These are phyloP conservation scores for Mallotus nudiflorus DNA, from an alignment of 345 rosid genomes.

Conservation along the genomic window DNA sequence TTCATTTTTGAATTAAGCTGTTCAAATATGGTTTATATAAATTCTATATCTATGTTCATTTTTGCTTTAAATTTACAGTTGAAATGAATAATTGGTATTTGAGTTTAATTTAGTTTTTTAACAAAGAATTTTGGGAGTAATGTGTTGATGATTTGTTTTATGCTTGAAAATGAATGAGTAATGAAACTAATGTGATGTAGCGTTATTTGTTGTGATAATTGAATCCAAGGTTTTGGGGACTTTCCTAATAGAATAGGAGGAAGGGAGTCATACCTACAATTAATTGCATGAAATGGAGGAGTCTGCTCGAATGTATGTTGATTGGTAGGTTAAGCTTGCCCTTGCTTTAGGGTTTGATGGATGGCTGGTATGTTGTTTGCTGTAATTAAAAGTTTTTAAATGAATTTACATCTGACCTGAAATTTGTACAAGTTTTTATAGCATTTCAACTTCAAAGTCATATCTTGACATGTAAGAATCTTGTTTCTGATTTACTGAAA, in stretches of 20 bases:
- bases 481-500: not conserved
- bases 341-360: constrained; percentile 76
- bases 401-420: not conserved
- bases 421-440: not conserved
- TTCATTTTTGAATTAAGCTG: not conserved
- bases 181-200: not conserved
- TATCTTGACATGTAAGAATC: not conserved
- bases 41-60: not conserved
- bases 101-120: not conserved
- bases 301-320: constrained; percentile 70
- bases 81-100: not conserved
- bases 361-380: constrained; percentile 63
- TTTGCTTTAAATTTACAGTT: not conserved
- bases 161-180: not conserved
- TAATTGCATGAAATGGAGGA: constrained; percentile 64
- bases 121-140: not conserved
- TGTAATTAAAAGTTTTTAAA: not conserved
- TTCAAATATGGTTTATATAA: not conserved
- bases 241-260: constrained; percentile 84
- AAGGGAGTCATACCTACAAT: constrained; percentile 53
- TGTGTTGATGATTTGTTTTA: not conserved
- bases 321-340: constrained; percentile 67
- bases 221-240: constrained; percentile 75
- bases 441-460: not conserved
- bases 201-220: constrained; percentile 21